These are phyloP conservation scores for Gracilariopsis chorda DNA, from an alignment of 23 red algal species.

Conservation along the genomic window DNA sequence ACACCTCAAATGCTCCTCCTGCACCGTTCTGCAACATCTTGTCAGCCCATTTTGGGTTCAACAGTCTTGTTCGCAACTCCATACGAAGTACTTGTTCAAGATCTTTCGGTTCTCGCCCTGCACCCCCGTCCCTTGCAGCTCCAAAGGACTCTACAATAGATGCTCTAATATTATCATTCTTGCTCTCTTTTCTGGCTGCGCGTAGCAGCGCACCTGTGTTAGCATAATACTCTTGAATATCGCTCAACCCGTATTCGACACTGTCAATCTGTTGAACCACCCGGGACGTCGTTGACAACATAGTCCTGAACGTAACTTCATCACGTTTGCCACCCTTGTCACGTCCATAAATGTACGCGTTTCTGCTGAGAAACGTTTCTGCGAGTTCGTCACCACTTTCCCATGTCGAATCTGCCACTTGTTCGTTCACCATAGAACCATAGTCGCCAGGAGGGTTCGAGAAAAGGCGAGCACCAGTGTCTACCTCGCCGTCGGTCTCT, in stretches of 20 bases:
- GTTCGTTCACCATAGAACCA: constrained; percentile 68
- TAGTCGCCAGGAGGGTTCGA: constrained; percentile 63
- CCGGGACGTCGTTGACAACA: constrained; percentile 45
- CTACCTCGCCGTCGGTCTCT: constrained; percentile 1
- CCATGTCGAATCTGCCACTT: constrained; percentile 55
- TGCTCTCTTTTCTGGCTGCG: constrained; percentile 47
- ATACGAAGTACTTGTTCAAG: constrained; percentile 59
- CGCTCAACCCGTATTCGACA: constrained; percentile 72
- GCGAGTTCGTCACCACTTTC: constrained; percentile 62
- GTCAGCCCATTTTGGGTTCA: constrained; percentile 70
- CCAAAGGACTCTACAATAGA: constrained; percentile 71
- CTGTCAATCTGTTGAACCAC: constrained; percentile 75
- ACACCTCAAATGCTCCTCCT: constrained; percentile 72
- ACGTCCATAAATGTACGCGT: constrained; percentile 58
- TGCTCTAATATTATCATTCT: constrained; percentile 36
- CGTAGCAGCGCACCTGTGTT: constrained; percentile 70
- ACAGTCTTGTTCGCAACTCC: constrained; percentile 62
- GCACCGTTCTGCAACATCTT: constrained; percentile 62
- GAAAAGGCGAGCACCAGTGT: constrained; percentile 47
- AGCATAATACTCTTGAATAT: constrained; percentile 80
- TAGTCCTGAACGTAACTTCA: neutral
- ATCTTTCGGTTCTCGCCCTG: constrained; percentile 32
- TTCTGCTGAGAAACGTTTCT: constrained; percentile 48
- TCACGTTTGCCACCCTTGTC: neutral
- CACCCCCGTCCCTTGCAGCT: neutral